Evolutionary conservation across 2,329 filamentous ascomycete genomes (phyloP).

Genomic region (Beauveria asiatica): DNA sequence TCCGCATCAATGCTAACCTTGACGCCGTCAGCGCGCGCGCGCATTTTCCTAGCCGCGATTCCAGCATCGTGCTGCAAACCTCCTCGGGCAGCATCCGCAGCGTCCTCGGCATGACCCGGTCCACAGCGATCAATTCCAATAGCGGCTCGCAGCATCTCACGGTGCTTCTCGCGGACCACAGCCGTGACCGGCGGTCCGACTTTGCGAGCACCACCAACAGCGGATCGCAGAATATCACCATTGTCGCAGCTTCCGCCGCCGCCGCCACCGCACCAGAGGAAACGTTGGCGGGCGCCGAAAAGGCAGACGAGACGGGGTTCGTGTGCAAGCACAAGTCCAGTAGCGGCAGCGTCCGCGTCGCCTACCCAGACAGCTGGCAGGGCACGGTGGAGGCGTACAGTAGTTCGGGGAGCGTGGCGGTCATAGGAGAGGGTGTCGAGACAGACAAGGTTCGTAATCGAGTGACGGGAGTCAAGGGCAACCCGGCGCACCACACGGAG

Average conservation of each 20-base stretch:
- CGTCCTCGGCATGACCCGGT: background rate
- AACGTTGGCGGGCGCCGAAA: background rate
- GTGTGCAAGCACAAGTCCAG: background rate
- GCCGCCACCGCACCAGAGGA: background rate
- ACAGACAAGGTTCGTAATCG: background rate
- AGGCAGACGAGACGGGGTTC: background rate
- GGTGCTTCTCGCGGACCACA: background rate
- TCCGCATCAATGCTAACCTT: background rate
- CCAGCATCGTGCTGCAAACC: background rate
- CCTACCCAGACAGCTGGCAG: background rate
- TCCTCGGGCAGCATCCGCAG: background rate
- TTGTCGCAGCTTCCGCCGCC: background rate
- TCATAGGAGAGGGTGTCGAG: background rate
- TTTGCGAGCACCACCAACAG: background rate
- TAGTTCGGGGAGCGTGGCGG: background rate
- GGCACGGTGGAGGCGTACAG: background rate
- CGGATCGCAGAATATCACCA: background rate
- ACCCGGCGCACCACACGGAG: background rate
- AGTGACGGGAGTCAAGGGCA: background rate
- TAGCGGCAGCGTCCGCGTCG: background rate
- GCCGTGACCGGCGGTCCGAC: background rate
- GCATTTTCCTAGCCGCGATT: background rate
- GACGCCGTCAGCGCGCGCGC: background rate
- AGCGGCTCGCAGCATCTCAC: background rate
- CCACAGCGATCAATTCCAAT: background rate